A percentile compares a stretch with the other conserved stretches of the same genome.
Conservation (phyloP, 352 stramenopile species). For the Phytophthora capsici region DNA sequence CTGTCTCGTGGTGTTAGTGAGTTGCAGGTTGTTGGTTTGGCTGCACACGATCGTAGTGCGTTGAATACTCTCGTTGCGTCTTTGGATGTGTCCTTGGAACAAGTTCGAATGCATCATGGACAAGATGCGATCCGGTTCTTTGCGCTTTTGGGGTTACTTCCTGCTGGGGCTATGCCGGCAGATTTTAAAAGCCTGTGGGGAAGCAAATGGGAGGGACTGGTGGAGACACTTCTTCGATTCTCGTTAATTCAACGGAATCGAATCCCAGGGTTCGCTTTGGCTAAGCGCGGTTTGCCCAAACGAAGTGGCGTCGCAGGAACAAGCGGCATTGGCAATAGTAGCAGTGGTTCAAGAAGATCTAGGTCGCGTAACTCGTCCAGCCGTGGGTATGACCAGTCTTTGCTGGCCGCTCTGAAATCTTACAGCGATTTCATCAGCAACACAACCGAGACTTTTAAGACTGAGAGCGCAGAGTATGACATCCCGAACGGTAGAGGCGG, state of each 20-base stretch:
- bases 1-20: slow-evolving; percentile 74
- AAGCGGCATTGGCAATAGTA: slow-evolving; percentile 26
- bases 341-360: slow-evolving; percentile 27
- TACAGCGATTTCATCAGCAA: slow-evolving; percentile 79
- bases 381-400: slow-evolving; percentile 61
- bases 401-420: slow-evolving; percentile 67
- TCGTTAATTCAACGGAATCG: slow-evolving; percentile 80
- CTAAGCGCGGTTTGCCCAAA: slow-evolving; percentile 64
- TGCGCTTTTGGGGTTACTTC: slow-evolving; percentile 69
- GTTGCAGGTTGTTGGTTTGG: slow-evolving; percentile 68
- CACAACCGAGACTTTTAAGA: slow-evolving; percentile 26
- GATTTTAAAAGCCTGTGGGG: slow-evolving; percentile 85
- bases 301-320: slow-evolving; percentile 38
- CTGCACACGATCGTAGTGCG: slow-evolving; percentile 69
- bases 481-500: slow-evolving; percentile 18
- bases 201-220: slow-evolving; percentile 62
- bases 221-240: slow-evolving; percentile 75
- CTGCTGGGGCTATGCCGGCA: slow-evolving; percentile 72
- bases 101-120: slow-evolving; percentile 72
- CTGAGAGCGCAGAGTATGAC: slow-evolving; percentile 40
- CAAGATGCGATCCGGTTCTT: slow-evolving; percentile 82
- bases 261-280: slow-evolving; percentile 68
- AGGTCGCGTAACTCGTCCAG: slow-evolving; percentile 42
- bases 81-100: slow-evolving; percentile 73
- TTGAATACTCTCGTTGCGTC: slow-evolving; percentile 83